Conservation (phyloP, 2,329 filamentous ascomycete species). For the Aspergillus pseudoglaucus region DNA sequence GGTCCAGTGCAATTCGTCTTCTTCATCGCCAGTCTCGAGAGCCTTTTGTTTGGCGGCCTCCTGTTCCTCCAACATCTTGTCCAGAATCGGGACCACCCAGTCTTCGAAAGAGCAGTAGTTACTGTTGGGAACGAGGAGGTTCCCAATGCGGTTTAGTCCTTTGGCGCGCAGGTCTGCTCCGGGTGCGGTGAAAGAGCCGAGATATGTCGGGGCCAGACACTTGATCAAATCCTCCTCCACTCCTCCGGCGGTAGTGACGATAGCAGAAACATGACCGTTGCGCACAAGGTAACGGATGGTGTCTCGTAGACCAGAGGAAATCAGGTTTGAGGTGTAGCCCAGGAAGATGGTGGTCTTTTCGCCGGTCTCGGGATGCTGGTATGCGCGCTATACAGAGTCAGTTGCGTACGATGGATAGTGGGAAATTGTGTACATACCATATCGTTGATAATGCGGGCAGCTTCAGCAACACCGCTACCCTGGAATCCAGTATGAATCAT, state of each 20-base stretch:
- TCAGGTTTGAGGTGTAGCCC: constrained; percentile 95
- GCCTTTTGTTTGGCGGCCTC: constrained; percentile 64
- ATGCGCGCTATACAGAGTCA: constrained; percentile 56
- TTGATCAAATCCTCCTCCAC: constrained; percentile 99
- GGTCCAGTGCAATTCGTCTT: constrained; percentile 78
- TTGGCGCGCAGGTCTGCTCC: constrained; percentile 73
- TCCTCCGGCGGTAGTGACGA: constrained; percentile 92
- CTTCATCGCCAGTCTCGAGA: constrained; percentile 36
- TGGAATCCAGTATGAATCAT: constrained; percentile 87
- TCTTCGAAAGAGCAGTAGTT: constrained; percentile 98
- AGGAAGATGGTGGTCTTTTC: constrained; percentile 88
- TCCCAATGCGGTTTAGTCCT: constrained; percentile 92
- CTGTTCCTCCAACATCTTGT: constrained; percentile 88
- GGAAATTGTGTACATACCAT: constrained; percentile 58
- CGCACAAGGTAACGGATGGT: constrained; percentile 88
- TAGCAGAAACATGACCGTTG: constrained; percentile 83
- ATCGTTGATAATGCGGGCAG: constrained; percentile 84
- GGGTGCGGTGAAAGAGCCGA: constrained; percentile 72
- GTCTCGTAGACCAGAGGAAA: constrained; percentile 88
- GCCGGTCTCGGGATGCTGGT: constrained; percentile 71
- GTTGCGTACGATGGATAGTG: constrained; percentile 5
- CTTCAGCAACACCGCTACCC: constrained; percentile 73
- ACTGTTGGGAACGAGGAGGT: constrained; percentile 88
- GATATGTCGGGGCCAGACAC: constrained; percentile 88
- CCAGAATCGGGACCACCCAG: constrained; percentile 93